Conservation (phyloP, 805 yeast genomes). For the Wickerhamomyces canadensis region DNA sequence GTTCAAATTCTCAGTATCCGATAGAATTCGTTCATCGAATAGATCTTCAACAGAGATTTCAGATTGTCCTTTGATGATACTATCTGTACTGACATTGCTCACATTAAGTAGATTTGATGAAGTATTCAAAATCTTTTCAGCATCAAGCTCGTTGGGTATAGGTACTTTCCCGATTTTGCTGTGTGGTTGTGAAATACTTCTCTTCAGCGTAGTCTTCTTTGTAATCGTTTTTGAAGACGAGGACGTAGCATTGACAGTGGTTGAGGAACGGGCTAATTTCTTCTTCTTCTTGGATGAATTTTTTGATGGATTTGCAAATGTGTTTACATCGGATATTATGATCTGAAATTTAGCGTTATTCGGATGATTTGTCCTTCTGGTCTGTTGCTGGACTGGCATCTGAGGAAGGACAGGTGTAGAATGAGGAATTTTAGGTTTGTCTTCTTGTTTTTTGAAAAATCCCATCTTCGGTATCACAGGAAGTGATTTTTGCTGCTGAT, state of each 20-base stretch:
- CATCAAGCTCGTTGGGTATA: neutral
- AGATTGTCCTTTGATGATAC: neutral
- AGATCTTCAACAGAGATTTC: constrained; percentile 7
- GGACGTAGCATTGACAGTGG: constrained; percentile 8
- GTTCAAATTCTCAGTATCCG: constrained; percentile 8
- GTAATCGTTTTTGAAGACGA: constrained; percentile 5
- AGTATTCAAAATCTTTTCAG: neutral
- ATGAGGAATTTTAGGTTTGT: neutral
- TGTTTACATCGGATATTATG: constrained; percentile 29
- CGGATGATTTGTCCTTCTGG: neutral
- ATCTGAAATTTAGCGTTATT: constrained; percentile 26
- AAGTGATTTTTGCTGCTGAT: neutral
- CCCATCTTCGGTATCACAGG: constrained; percentile 23
- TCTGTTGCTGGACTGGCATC: neutral
- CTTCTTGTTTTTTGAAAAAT: constrained; percentile 18
- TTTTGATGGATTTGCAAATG: constrained; percentile 15
- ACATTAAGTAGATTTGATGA: neutral
- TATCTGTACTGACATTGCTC: neutral
- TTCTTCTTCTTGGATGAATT: constrained; percentile 10
- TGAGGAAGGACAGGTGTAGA: neutral
- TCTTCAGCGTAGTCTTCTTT: constrained; percentile 18
- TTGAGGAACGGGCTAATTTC: constrained; percentile 18
- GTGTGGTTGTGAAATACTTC: constrained; percentile 22
- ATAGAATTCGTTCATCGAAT: constrained; percentile 5
- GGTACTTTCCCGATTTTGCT: constrained; percentile 9